Evolutionary conservation across 768 basidiomycete species (phyloP).

Genomic region (Termitomyces sp.): DNA sequence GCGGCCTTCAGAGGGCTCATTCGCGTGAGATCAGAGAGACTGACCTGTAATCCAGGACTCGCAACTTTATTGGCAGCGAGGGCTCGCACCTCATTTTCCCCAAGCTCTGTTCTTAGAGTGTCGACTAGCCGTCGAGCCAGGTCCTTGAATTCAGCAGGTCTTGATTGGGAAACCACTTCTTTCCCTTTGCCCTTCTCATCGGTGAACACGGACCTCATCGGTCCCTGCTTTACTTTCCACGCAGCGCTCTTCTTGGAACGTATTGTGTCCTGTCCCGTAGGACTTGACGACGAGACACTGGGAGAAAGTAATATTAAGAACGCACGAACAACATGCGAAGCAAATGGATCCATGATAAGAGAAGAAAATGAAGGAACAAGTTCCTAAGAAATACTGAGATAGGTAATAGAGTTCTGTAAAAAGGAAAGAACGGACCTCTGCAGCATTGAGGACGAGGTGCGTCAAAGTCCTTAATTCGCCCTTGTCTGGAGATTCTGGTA

Average conservation of each 20-base stretch:
- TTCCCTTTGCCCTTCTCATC: conserved; percentile 34
- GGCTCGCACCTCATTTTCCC: conserved; percentile 70
- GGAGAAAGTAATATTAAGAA: conserved; percentile 77
- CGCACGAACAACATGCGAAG: conserved; percentile 84
- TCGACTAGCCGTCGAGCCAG: conserved; percentile 44
- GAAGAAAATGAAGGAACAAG: conserved; percentile 54
- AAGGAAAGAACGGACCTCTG: conserved; percentile 42
- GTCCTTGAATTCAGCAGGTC: conserved; percentile 44
- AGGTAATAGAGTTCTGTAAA: background rate
- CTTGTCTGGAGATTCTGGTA: conserved; percentile 39
- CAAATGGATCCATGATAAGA: conserved; percentile 81
- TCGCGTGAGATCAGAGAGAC: conserved; percentile 12
- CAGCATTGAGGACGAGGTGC: conserved; percentile 56
- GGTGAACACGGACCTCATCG: conserved; percentile 74
- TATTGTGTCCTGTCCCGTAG: conserved; percentile 32
- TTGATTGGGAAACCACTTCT: conserved; percentile 16
- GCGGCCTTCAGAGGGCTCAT: conserved; percentile 1
- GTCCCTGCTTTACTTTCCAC: conserved; percentile 78
- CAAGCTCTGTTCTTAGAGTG: conserved; percentile 43
- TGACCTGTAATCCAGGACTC: conserved; percentile 69
- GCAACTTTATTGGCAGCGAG: conserved; percentile 73
- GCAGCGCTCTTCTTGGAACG: conserved; percentile 84
- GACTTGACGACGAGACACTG: conserved; percentile 34
- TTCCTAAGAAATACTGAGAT: conserved; percentile 42
- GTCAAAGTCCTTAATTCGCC: conserved; percentile 69